Conservation (phyloP, 805 yeast genomes). For the Spencermartinsiella europaea region DNA sequence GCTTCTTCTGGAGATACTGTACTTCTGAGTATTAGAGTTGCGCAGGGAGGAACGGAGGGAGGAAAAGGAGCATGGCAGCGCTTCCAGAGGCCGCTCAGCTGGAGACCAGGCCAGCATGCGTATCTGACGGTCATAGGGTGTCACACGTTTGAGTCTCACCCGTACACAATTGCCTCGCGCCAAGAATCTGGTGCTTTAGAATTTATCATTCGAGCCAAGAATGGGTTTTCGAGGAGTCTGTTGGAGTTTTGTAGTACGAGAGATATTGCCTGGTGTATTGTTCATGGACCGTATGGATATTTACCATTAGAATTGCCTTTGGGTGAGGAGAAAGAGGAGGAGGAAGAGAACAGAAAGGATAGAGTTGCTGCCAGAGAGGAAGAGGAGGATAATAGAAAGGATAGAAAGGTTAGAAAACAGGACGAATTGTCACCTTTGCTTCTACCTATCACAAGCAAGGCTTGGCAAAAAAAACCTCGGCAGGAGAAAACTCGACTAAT, state of each 20-base stretch:
- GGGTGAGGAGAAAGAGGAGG: too few relatives aligned
- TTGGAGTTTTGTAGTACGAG: conserved; percentile 11
- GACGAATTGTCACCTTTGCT: conserved; percentile 11
- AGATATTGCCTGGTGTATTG: conserved; percentile 10
- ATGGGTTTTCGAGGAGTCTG: conserved; percentile 26
- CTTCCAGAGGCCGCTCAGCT: conserved; percentile 9
- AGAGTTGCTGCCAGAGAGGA: neutral
- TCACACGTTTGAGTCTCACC: conserved; percentile 21
- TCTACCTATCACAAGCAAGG: conserved; percentile 18
- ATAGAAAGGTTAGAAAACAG: neutral
- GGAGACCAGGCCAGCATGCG: conserved; percentile 24
- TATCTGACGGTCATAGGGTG: conserved; percentile 21
- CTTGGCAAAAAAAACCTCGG: too few relatives aligned
- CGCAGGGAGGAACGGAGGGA: neutral
- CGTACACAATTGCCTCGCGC: conserved; percentile 24
- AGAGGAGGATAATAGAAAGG: neutral
- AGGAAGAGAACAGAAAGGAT: neutral
- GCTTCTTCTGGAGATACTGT: conserved; percentile 21
- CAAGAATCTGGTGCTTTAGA: conserved; percentile 18
- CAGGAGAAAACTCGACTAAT: conserved; percentile 22
- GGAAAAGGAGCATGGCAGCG: too few relatives aligned
- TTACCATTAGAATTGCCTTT: conserved; percentile 14
- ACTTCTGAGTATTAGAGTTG: conserved; percentile 7
- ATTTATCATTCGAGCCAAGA: conserved; percentile 28
- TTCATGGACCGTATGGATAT: conserved; percentile 27